Evolutionary conservation across 805 yeast genomes (phyloP).

Genomic region (Maudiozyma barnettii): DNA sequence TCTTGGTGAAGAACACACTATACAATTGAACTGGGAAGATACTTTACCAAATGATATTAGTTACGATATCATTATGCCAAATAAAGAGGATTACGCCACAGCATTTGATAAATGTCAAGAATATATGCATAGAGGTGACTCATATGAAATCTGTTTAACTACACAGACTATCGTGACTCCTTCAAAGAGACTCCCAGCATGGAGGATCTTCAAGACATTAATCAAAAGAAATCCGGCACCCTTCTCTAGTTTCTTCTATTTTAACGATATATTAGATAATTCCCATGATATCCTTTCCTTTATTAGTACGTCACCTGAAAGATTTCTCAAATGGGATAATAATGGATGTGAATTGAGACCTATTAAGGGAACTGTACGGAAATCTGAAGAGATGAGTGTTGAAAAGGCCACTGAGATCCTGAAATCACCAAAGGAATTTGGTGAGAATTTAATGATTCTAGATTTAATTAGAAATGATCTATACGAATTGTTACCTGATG

Average conservation of each 20-base stretch:
- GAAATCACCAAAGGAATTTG: constrained; percentile 83
- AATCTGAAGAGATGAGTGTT: constrained; percentile 42
- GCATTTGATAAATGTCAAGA: constrained; percentile 59
- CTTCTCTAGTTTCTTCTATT: constrained; percentile 69
- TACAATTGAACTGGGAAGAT: constrained; percentile 2
- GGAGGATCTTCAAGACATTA: constrained; percentile 73
- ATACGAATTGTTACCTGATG: constrained; percentile 53
- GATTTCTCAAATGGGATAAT: constrained; percentile 74
- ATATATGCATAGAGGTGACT: constrained; percentile 67
- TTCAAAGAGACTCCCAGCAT: constrained; percentile 43
- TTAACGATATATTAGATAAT: constrained; percentile 37
- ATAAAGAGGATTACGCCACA: constrained; percentile 40
- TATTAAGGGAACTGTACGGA: constrained; percentile 89
- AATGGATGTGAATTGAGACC: constrained; percentile 74
- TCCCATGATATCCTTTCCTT: constrained; percentile 41
- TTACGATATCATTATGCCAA: constrained; percentile 39
- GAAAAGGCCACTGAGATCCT: constrained; percentile 56
- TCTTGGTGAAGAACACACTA: not conserved
- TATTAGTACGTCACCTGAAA: constrained; percentile 88
- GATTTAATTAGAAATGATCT: constrained; percentile 91
- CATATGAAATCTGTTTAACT: constrained; percentile 88
- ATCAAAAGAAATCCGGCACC: constrained; percentile 83
- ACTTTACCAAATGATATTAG: constrained; percentile 15
- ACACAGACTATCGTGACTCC: constrained; percentile 55
- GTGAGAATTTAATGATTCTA: constrained; percentile 94